Evolutionary conservation across 768 basidiomycete genomes (phyloP).

Genomic region (Coprinellus aureogranulatus): DNA sequence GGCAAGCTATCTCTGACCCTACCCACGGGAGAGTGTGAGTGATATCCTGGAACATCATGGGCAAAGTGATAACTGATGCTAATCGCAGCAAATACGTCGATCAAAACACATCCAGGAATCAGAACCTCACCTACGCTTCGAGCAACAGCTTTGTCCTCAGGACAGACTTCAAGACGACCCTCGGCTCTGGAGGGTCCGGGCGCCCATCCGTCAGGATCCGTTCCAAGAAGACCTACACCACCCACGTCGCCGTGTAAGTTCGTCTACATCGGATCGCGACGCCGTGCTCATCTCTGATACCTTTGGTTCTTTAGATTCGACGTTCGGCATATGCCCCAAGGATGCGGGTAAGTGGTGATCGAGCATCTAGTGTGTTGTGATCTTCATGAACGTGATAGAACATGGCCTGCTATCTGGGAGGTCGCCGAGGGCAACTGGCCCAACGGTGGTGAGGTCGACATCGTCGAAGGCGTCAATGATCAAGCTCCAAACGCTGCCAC

Average conservation of each 20-base stretch:
- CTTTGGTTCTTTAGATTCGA: conserved; percentile 36
- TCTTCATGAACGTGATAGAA: conserved; percentile 26
- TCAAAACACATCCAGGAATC: conserved; percentile 44
- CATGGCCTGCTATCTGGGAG: conserved; percentile 56
- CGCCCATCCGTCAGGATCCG: conserved; percentile 55
- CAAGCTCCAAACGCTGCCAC: conserved; percentile 48
- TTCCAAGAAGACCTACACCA: conserved; percentile 48
- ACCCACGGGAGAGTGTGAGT: conserved; percentile 62
- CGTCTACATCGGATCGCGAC: not conserved
- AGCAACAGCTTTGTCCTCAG: conserved; percentile 40
- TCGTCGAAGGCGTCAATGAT: conserved; percentile 60
- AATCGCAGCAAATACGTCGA: conserved; percentile 47
- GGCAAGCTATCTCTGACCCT: conserved; percentile 51
- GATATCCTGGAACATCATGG: too few relatives aligned
- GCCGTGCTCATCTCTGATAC: conserved; percentile 1
- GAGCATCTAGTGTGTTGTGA: too few relatives aligned
- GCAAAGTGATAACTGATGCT: too few relatives aligned
- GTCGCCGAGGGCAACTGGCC: conserved; percentile 18
- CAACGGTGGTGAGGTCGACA: conserved; percentile 42
- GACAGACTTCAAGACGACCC: conserved; percentile 47
- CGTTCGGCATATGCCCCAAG: conserved; percentile 59
- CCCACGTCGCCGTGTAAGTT: conserved; percentile 52
- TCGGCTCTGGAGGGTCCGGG: conserved; percentile 49
- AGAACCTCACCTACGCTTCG: conserved; percentile 58
- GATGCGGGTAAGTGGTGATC: conserved; percentile 54